Evolutionary conservation across 768 basidiomycete genomes (phyloP).

Genomic region (Termitomyces heimii): DNA sequence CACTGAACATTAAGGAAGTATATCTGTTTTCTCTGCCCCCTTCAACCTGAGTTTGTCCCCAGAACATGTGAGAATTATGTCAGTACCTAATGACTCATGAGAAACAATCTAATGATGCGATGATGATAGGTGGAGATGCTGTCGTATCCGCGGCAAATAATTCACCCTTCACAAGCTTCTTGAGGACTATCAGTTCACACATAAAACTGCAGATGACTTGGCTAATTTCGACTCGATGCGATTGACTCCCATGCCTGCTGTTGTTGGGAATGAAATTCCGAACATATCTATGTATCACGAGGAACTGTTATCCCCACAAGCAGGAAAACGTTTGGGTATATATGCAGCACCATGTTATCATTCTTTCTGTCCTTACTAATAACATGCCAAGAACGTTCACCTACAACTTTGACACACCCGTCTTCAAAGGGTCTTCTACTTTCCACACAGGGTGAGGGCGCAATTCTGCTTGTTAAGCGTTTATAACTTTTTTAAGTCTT

Average conservation of each 20-base stretch:
- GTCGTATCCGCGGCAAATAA: neutral
- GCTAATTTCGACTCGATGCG: neutral
- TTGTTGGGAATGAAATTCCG: neutral
- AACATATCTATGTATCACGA: neutral
- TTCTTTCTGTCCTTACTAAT: neutral
- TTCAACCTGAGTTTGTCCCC: neutral
- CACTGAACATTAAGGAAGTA: too few relatives aligned
- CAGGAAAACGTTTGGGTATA: neutral
- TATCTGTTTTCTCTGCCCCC: neutral
- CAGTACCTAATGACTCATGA: neutral
- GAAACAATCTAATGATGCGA: neutral
- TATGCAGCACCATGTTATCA: neutral
- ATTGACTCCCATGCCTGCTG: neutral
- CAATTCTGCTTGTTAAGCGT: neutral
- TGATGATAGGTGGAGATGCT: neutral
- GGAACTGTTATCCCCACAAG: neutral
- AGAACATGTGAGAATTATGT: neutral
- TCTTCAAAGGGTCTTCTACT: conserved; percentile 52
- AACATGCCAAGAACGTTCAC: conserved; percentile 33
- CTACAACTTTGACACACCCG: conserved; percentile 45
- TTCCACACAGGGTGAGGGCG: conserved; percentile 47
- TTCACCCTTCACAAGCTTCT: neutral
- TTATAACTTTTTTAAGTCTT: conserved; percentile 18
- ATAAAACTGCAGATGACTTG: neutral
- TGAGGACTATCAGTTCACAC: neutral